A percentile compares a stretch with the other conserved stretches of the same genome.
Evolutionary conservation across 2,329 filamentous ascomycete species (phyloP).

Genomic region (Neocucurbitaria cava): DNA sequence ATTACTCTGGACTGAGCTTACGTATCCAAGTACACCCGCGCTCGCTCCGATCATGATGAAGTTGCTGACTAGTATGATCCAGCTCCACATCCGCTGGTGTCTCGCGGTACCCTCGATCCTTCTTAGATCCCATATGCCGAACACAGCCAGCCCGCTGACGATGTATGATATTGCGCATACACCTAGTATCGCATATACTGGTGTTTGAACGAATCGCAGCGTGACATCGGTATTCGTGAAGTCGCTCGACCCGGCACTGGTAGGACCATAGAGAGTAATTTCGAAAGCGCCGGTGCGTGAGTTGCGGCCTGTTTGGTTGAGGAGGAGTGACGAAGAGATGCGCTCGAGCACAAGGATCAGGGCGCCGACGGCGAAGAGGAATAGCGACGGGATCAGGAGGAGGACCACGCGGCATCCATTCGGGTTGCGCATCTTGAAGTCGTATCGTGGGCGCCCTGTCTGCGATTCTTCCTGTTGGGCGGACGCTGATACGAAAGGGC

Average conservation of each 20-base stretch:
- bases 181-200: constrained; percentile 26
- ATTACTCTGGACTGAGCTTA: constrained; percentile 24
- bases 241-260: constrained; percentile 7
- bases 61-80: constrained; percentile 28
- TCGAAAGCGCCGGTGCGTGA: constrained; percentile 15
- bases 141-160: constrained; percentile 24
- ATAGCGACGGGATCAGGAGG: constrained; percentile 27
- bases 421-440: constrained; percentile 27
- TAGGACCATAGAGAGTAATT: constrained; percentile 18
- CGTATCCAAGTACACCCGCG: constrained; percentile 29
- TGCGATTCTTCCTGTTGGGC: background rate
- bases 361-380: constrained; percentile 29
- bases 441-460: background rate
- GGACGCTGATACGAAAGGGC: background rate
- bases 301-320: constrained; percentile 15
- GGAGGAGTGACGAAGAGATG: constrained; percentile 25
- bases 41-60: constrained; percentile 19
- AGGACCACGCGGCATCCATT: constrained; percentile 29
- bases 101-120: constrained; percentile 29
- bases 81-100: constrained; percentile 35
- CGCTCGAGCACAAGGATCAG: constrained; percentile 36
- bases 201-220: constrained; percentile 18
- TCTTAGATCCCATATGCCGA: constrained; percentile 41
- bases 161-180: constrained; percentile 22
- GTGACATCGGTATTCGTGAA: constrained; percentile 14